Conservation (phyloP, 805 yeast genomes). For the Yueomyces sinensis region DNA sequence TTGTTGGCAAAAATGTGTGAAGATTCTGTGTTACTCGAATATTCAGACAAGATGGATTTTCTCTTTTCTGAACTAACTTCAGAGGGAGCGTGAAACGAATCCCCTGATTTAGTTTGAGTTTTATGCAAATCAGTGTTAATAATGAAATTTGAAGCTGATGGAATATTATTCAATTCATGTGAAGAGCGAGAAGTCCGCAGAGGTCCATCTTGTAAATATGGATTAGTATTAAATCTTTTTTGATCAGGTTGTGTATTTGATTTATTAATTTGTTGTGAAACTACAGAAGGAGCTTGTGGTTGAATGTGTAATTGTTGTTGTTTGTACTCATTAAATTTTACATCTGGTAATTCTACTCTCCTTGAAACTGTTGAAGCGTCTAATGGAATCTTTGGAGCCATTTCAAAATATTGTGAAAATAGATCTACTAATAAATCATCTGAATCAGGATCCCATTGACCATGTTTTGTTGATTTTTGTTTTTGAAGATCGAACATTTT, state of each 20-base stretch:
- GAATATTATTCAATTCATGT: neutral
- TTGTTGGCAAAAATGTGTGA: neutral
- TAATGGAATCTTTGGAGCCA: conserved; percentile 15
- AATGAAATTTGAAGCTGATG: neutral
- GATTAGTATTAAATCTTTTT: neutral
- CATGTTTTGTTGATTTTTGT: conserved; percentile 4
- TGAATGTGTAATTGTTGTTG: neutral
- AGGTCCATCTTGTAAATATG: neutral
- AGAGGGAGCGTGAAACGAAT: neutral
- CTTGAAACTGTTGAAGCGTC: neutral
- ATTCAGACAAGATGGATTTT: conserved; percentile 2
- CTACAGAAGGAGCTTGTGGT: neutral
- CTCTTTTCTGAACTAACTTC: conserved; percentile 1
- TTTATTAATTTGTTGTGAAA: neutral
- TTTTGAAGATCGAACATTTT: conserved; percentile 15
- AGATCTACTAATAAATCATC: conserved; percentile 11
- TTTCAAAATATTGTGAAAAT: conserved; percentile 16
- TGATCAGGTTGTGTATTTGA: neutral
- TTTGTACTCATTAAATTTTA: neutral
- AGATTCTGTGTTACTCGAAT: conserved; percentile 1
- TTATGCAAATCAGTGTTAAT: too few relatives aligned
- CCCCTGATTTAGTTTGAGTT: neutral
- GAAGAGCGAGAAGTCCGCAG: neutral
- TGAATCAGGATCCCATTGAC: conserved; percentile 3
- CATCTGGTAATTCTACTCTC: neutral